Base-by-base conservation (phyloP, 495 filamentous ascomycete genomes). In the Xylaria flabelliformis region DNA sequence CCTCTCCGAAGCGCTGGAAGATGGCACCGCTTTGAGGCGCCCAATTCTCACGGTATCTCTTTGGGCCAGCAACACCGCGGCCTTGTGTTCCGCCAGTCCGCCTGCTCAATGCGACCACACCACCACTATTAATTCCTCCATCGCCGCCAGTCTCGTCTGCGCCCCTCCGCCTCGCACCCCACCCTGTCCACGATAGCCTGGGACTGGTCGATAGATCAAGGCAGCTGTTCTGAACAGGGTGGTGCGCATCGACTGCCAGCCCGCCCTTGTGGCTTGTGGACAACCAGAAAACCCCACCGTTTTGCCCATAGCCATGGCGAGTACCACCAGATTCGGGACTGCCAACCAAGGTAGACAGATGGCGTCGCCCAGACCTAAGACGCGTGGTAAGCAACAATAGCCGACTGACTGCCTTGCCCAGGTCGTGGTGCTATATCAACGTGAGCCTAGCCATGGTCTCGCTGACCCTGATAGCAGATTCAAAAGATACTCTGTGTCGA, bases 401-500 rank as follows among this genome's bases (percentile, higher is more conserved):
- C 5, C 61, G 46, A 26, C 58, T 21, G 15, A n/a, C 48, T 63
- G 13, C 12, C 46, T 56, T 61, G 39, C 29, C 24, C 29, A 46
- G 55, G 44, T 44, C 24, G 65, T 48, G 48, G 3, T 62, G 44
- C 41, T 15, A 56, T 69, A 10, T 53, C 26, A 51, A 4, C 19
- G 55, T 32, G 13, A 34, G 9, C 58, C 29, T 9, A 13, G 62
- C 48, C 48, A 66, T 17, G 26, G 34, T 21, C 42, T 36, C 67
- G 69, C 26, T 73, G 53, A 68, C 65, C 46, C 58, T 39, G 3
- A 9, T 39, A 59, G 41, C 29, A 85, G 83, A 85, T 67, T 81
- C 91, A 67, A 97, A 95, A 81, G 94, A 95, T 75, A 97, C 93
- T 0, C 85, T 96, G 34, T 98, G 95, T 83, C 90, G 95, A 74